Conservation (phyloP, 306 rosid species). For the Adenanthera pavonina region DNA sequence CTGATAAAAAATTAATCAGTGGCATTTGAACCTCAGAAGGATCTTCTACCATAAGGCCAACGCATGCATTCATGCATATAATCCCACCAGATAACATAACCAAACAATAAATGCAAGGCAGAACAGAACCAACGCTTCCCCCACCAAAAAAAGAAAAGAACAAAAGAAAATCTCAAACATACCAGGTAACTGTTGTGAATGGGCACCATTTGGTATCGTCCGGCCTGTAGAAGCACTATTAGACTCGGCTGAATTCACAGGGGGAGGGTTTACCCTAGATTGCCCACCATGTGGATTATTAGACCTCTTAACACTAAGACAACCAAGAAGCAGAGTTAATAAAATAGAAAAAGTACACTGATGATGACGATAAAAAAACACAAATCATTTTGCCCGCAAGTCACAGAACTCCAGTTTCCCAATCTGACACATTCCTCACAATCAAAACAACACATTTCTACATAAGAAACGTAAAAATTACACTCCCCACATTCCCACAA, state of each 20-base stretch:
- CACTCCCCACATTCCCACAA: conserved; percentile 32
- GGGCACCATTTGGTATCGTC: conserved; percentile 69
- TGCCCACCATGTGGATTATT: conserved; percentile 93
- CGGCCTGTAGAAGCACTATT: conserved; percentile 52
- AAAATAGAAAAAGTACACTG: conserved; percentile 3
- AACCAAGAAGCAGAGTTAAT: conserved; percentile 35
- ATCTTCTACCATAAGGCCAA: conserved; percentile 8
- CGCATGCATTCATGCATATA: neutral
- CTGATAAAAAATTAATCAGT: conserved; percentile 11
- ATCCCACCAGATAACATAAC: conserved; percentile 25
- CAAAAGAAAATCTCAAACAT: conserved; percentile 36
- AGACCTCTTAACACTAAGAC: conserved; percentile 71
- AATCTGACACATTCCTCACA: neutral
- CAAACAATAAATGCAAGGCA: conserved; percentile 31
- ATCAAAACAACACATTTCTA: conserved; percentile 22
- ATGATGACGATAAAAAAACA: neutral
- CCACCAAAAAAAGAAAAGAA: neutral
- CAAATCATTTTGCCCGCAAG: neutral
- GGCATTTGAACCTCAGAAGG: neutral
- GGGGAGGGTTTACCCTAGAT: conserved; percentile 64
- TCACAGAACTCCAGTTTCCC: conserved; percentile 12
- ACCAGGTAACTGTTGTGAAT: conserved; percentile 64
- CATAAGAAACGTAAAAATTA: neutral
- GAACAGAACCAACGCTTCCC: conserved; percentile 9
- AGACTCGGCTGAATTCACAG: conserved; percentile 60